Evolutionary conservation across 176 grass and related monocot species (phyloP), one percentile per base, ranked within the genome.

Genomic region (Oryza brachyantha): DNA sequence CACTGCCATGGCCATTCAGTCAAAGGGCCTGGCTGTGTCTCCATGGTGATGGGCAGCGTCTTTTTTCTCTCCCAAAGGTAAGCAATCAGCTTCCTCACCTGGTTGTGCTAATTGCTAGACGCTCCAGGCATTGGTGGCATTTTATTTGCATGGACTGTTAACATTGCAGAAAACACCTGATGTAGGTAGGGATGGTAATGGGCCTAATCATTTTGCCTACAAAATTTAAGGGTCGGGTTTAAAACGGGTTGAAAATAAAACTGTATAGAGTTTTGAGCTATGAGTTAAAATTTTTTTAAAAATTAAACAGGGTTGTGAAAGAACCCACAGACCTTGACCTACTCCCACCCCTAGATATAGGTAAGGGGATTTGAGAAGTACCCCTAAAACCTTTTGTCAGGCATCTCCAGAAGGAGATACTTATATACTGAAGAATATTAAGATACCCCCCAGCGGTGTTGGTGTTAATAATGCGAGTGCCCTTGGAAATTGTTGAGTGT

Each of bases 1-100:
- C 94, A 86, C 12, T 90, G 84, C 94, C 94, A 97, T 86, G 94
- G 94, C 94, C 94, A 97, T 84, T 92, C 64, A 11, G 86, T 94
- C 75, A 97, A 84, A 73, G 86, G 84, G 4, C 94, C 94, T 0
- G 94, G 94, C 59, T 71, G 84, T 41, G 88, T 86, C 90, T 91
- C 94, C 94, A 97, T 97, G 74, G 52, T 59, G 57, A 29, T 41
- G 62, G 3, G 13, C 10, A 8, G 42, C n/a, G 34, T 16, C 73
- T 14, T 35, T 24, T 1, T 67, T 78, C 36, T 55, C 38, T 73
- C 46, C 46, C 13, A 19, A 32, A 40, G 61, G 26, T 24, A 61
- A 73, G 85, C 78, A 71, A 28, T 26, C 17, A 22, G 64, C 55
- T 71, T 32, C 58, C 68, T 72, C 29, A 25, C 74, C 67, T 32